phyloP scores from a whole-genome alignment of 148 eudicot species.

The Camellia lanceoleosa region DNA sequence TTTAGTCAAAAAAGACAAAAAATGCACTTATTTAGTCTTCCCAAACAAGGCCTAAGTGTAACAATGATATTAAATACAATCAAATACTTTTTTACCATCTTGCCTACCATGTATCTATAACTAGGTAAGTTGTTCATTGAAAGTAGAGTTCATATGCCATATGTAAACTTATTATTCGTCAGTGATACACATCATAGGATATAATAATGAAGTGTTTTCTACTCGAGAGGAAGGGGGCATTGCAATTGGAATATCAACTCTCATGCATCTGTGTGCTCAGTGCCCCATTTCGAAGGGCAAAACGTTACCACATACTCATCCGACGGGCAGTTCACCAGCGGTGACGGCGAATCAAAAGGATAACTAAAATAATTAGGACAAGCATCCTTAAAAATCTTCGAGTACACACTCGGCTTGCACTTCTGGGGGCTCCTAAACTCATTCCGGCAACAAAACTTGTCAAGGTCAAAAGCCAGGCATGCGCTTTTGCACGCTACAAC shows the following conservation, averaged over 20 bases:
- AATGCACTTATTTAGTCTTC: too few species aligned
- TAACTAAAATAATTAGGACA: conserved; percentile 67
- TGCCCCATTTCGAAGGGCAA: conserved; percentile 54
- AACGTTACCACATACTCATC: conserved; percentile 57
- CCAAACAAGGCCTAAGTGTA: too few species aligned
- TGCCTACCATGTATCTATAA: too few species aligned
- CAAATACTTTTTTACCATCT: too few species aligned
- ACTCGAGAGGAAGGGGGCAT: too few species aligned
- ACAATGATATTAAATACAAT: too few species aligned
- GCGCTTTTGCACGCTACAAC: conserved; percentile 78
- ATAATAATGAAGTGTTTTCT: too few species aligned
- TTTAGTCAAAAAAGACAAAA: too few species aligned
- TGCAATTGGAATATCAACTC: not conserved
- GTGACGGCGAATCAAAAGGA: conserved; percentile 52
- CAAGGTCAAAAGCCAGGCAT: conserved; percentile 58
- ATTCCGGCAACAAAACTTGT: conserved; percentile 65
- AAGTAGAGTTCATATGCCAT: too few species aligned
- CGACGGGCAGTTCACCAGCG: conserved; percentile 54
- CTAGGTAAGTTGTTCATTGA: too few species aligned
- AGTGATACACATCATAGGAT: too few species aligned
- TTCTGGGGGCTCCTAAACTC: conserved; percentile 52
- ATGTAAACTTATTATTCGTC: too few species aligned
- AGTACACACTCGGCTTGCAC: conserved; percentile 64
- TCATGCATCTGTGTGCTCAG: not conserved
- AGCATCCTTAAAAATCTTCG: conserved; percentile 56